These are phyloP conservation scores for Termitomyces sp. DNA, from an alignment of 768 basidiomycete species.

Conservation along the genomic window DNA sequence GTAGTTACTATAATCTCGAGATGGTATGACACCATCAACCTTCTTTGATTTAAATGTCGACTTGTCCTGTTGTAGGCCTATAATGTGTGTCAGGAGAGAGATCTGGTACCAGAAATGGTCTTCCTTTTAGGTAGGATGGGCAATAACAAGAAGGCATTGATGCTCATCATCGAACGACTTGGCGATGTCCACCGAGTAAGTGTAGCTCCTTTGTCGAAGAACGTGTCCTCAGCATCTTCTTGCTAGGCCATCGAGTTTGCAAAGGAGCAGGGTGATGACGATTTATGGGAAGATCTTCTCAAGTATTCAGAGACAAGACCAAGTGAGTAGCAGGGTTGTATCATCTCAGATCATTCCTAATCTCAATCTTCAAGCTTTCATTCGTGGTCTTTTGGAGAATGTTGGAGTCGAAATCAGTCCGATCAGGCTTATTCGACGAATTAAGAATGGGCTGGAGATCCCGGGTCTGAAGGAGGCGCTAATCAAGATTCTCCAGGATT, in stretches of 20 bases:
- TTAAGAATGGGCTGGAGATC: conserved; percentile 95
- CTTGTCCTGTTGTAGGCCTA: conserved; percentile 60
- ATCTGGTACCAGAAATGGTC: conserved; percentile 95
- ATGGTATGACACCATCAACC: conserved; percentile 40
- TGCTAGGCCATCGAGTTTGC: conserved; percentile 94
- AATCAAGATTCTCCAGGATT: conserved; percentile 96
- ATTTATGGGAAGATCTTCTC: conserved; percentile 96
- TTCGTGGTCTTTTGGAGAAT: conserved; percentile 91
- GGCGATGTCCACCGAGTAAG: conserved; percentile 87
- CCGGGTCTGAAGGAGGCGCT: conserved; percentile 91
- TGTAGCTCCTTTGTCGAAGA: conserved; percentile 1
- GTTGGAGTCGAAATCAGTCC: conserved; percentile 97
- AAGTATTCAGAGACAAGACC: conserved; percentile 94
- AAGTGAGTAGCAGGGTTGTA: conserved; percentile 40
- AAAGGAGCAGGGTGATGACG: conserved; percentile 94
- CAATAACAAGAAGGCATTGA: conserved; percentile 92
- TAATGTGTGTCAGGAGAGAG: conserved; percentile 76
- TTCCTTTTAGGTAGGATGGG: conserved; percentile 97
- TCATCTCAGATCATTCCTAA: background rate
- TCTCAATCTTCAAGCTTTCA: conserved; percentile 62
- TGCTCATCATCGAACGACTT: conserved; percentile 91
- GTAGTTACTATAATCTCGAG: conserved; percentile 89
- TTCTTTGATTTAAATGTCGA: background rate
- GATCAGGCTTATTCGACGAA: conserved; percentile 88
- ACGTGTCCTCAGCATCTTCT: background rate